Evolutionary conservation across 176 grass and related monocot species (phyloP), one percentile per base, ranked within the genome.

Genomic region (Paspalum notatum): DNA sequence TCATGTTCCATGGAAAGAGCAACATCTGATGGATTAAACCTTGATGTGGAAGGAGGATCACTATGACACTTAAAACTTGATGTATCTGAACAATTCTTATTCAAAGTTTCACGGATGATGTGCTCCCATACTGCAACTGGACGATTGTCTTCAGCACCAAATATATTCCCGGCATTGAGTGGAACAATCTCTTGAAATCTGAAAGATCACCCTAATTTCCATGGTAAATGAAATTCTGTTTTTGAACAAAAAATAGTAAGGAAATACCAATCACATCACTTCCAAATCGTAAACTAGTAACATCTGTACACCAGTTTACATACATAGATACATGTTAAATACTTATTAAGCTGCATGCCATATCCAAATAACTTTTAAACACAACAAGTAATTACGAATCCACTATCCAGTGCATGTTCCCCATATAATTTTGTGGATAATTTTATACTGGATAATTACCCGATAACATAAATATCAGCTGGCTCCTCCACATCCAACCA

Each of bases 151-250:
- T 94, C 89, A 20, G 85, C 80, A 39, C 95, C 87, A 22, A 97
- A 92, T 71, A 97, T 84, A 66, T 94, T 94, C 46, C 91, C 89
- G 5, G 80, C 90, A 90, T 94, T 92, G 71, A 97, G 68, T 59
- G 95, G 91, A 80, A 97, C 85, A 74, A 94, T 89, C 75, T 97
- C 91, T 87, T 94, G 91, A 81, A 97, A 87, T 44, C 95, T 97
- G 91, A 86, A 83, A 89, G 71, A 53, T 61, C 43, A 24, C 21
- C 46, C 85, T 69, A 62, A 80, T 57, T 21, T 81, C 18, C 26
- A 80, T 74, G 26, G 76, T 78, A 70, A 86, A 63, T 88, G 32
- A 60, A 87, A 9, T 54, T 50, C 3, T 5, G 32, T 64, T 64
- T 64, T n/a, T 32, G 17, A 39, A 55, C 22, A 37, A 75, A 72